Percentiles rank a stretch among this genome's conserved stretches.
phyloP scores from a whole-genome alignment of 805 yeast species.

The Maudiozyma serrabonitensis region DNA sequence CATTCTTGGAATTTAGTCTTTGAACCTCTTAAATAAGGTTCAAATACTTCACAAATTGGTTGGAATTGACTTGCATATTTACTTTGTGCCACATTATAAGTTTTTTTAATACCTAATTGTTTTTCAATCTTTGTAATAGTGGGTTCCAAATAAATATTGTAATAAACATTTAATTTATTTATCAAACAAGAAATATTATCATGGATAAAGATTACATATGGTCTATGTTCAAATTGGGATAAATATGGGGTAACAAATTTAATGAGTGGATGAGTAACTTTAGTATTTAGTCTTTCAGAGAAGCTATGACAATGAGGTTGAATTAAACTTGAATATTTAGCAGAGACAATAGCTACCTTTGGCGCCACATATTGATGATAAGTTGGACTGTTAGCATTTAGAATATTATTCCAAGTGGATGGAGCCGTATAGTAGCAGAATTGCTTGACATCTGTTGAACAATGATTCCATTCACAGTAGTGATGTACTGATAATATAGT shows the following conservation, averaged over 20 bases:
- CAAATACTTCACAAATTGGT: constrained; percentile 1
- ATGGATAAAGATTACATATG: background rate
- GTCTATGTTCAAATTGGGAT: background rate
- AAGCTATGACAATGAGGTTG: constrained; percentile 4
- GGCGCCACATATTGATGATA: constrained; percentile 15
- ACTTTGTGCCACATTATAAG: background rate
- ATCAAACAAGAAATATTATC: background rate
- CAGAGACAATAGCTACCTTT: background rate
- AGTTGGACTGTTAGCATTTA: constrained; percentile 6
- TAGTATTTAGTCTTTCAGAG: background rate
- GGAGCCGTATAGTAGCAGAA: constrained; percentile 17
- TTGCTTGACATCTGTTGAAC: constrained; percentile 10
- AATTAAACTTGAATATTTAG: constrained; percentile 2
- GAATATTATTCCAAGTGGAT: constrained; percentile 9
- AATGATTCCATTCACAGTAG: constrained; percentile 13
- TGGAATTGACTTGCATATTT: background rate
- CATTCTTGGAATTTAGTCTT: background rate
- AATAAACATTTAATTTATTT: constrained; percentile 5
- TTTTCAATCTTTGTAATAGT: constrained; percentile 1
- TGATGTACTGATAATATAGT: constrained; percentile 13
- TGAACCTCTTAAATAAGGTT: background rate
- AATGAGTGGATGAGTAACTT: background rate
- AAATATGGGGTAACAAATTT: background rate
- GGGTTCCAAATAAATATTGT: constrained; percentile 8
- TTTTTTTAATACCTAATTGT: background rate